phyloP scores from a whole-genome alignment of 2,329 filamentous ascomycete species.

The Hypomyces perniciosus region DNA sequence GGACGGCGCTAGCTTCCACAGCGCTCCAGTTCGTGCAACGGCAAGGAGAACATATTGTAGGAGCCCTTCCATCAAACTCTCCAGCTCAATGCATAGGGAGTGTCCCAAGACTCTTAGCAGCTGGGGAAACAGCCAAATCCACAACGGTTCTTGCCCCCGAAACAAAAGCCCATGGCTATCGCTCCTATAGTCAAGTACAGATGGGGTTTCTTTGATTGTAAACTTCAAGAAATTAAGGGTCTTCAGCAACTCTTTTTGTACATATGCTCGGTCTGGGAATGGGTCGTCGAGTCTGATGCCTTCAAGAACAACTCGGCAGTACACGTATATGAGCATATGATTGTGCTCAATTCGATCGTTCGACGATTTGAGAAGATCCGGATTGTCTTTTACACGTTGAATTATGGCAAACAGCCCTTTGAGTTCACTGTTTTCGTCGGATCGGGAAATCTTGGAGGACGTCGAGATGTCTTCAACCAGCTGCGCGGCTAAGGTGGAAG shows the following conservation, averaged over 20 bases:
- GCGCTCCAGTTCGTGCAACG: constrained; percentile 34
- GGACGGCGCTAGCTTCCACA: constrained; percentile 44
- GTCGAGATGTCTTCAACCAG: constrained; percentile 75
- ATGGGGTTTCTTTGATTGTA: constrained; percentile 68
- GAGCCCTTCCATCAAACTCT: constrained; percentile 47
- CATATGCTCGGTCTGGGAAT: constrained; percentile 52
- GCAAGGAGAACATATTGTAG: constrained; percentile 43
- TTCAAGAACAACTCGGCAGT: constrained; percentile 72
- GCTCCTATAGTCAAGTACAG: constrained; percentile 50
- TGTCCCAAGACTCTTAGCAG: constrained; percentile 53
- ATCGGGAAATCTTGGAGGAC: constrained; percentile 53
- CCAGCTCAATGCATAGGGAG: constrained; percentile 40
- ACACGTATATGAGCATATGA: constrained; percentile 78
- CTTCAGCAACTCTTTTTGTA: constrained; percentile 57
- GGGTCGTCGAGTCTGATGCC: constrained; percentile 61
- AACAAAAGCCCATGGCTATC: constrained; percentile 39
- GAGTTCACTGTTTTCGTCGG: constrained; percentile 66
- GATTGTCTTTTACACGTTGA: constrained; percentile 47
- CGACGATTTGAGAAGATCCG: constrained; percentile 49
- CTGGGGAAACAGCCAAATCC: constrained; percentile 58
- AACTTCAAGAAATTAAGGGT: constrained; percentile 73
- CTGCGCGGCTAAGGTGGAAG: constrained; percentile 82
- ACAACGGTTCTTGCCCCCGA: constrained; percentile 55
- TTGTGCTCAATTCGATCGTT: constrained; percentile 70
- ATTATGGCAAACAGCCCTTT: constrained; percentile 60